A percentile compares a stretch with the other conserved stretches of the same genome.
Conservation (phyloP, 108 stramenopile species). For the Pseudonitzschia delicatissima region DNA sequence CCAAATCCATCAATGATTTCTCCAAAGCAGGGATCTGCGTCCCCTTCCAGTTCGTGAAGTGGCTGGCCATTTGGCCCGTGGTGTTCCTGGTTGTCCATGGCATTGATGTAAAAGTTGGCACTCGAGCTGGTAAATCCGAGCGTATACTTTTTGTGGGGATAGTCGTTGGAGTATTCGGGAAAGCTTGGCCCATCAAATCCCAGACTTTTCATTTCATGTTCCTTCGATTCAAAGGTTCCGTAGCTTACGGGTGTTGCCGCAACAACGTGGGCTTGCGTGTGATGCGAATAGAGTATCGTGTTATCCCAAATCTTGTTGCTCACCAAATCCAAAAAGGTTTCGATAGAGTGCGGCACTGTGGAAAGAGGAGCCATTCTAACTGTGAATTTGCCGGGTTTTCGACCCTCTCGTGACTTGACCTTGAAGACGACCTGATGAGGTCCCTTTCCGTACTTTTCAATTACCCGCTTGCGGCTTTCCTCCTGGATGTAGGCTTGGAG, state of each 20-base stretch:
- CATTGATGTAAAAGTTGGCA: constrained; percentile 85
- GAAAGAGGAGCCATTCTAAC: constrained; percentile 59
- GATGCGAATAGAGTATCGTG: constrained; percentile 58
- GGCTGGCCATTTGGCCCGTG: constrained; percentile 82
- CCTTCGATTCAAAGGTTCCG: constrained; percentile 33
- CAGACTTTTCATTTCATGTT: constrained; percentile 34
- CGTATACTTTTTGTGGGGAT: constrained; percentile 69
- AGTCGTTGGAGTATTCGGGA: constrained; percentile 65
- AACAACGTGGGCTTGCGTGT: constrained; percentile 52
- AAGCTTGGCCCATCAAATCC: constrained; percentile 42
- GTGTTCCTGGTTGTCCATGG: constrained; percentile 57
- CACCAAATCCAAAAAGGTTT: constrained; percentile 73
- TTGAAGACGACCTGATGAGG: constrained; percentile 56
- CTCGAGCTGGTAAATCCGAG: constrained; percentile 77
- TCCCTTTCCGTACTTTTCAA: constrained; percentile 56
- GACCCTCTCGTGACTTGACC: constrained; percentile 20
- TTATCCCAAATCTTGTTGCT: constrained; percentile 53
- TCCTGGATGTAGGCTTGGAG: constrained; percentile 30
- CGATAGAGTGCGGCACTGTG: constrained; percentile 69
- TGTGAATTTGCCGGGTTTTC: constrained; percentile 30
- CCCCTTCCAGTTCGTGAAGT: constrained; percentile 56
- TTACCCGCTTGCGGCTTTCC: constrained; percentile 31
- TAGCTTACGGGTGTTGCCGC: constrained; percentile 45
- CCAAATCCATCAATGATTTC: constrained; percentile 44
- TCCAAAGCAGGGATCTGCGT: constrained; percentile 92